A percentile compares a stretch with the other conserved stretches of the same genome.
phyloP scores from a whole-genome alignment of 257 asterid species.

The Solanum clarkiae region DNA sequence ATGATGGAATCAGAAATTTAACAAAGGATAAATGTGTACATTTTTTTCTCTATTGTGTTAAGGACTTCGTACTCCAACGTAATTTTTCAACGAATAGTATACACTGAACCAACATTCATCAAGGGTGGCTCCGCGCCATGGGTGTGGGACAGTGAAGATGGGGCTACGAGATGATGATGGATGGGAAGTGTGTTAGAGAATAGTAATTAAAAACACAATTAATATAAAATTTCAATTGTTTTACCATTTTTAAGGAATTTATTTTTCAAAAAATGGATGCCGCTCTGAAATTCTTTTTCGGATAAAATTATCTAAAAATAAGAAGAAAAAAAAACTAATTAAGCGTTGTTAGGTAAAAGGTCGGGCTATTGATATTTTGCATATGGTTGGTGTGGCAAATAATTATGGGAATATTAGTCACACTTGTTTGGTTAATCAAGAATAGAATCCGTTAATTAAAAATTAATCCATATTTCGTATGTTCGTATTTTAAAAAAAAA shows the following conservation, averaged over 20 bases:
- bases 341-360: neutral
- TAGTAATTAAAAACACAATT: no score
- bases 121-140: no score
- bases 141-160: no score
- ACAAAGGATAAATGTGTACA: no score
- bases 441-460: neutral
- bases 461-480: neutral
- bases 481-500: neutral
- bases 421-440: neutral
- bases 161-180: neutral
- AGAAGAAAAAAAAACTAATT: neutral
- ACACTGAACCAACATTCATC: no score
- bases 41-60: no score
- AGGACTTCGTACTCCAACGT: no score
- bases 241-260: neutral
- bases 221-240: neutral
- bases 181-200: neutral
- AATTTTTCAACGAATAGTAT: no score
- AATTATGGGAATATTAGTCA: neutral
- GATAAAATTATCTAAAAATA: neutral
- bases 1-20: no score
- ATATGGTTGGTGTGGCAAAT: neutral
- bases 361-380: neutral
- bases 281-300: neutral
- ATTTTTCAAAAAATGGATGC: neutral